Conservation (phyloP, 2,329 filamentous ascomycete genomes). For the Drechslerella stenobrocha region DNA sequence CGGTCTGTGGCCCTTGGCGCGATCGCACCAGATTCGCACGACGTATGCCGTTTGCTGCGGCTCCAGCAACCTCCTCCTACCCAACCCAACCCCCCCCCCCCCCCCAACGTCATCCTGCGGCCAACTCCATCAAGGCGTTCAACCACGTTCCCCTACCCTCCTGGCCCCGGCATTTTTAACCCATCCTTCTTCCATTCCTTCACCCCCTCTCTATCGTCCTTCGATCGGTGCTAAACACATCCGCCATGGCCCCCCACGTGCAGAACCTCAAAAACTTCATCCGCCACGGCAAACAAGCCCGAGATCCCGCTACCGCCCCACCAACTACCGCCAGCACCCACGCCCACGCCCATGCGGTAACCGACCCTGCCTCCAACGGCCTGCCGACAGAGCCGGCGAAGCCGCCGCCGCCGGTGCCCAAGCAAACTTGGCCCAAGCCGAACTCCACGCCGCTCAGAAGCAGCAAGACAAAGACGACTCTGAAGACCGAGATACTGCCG, state of each 20-base stretch:
- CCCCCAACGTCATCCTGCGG: constrained; percentile 3
- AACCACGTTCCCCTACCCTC: neutral
- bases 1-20: too few relatives aligned
- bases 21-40: too few relatives aligned
- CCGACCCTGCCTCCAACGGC: constrained; percentile 59
- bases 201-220: neutral
- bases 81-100: too few relatives aligned
- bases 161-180: constrained; percentile 1
- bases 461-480: constrained; percentile 56
- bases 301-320: constrained; percentile 64
- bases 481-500: constrained; percentile 65
- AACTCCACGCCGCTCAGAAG: constrained; percentile 58
- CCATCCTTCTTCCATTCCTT: neutral
- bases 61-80: too few relatives aligned
- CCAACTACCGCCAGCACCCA: constrained; percentile 64
- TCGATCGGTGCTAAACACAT: constrained; percentile 36
- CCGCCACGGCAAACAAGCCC: constrained; percentile 94
- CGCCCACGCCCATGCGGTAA: constrained; percentile 63
- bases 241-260: constrained; percentile 67
- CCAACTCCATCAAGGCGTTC: neutral
- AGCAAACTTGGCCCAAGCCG: constrained; percentile 69
- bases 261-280: constrained; percentile 99
- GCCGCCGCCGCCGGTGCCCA: constrained; percentile 65
- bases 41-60: neutral
- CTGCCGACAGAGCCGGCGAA: constrained; percentile 63